Evolutionary conservation across 495 filamentous ascomycete genomes (phyloP), one percentile per base, ranked within the genome.

Genomic region (Penicillium psychrofluorescens): DNA sequence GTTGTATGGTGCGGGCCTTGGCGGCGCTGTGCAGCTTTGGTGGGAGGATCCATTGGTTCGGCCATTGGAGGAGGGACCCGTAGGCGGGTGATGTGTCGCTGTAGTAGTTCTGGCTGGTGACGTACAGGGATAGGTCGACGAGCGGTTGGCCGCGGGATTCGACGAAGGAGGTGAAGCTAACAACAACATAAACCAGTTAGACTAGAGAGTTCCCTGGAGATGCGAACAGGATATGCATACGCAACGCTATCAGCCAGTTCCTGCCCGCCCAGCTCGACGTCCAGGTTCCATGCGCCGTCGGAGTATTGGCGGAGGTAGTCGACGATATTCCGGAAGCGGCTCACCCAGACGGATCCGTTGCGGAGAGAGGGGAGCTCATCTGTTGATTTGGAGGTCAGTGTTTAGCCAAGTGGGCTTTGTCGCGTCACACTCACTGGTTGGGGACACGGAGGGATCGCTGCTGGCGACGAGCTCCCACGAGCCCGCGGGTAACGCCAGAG

Each of bases 31-130:
- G 85, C 22, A 81, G 64, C 43, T 71, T 68, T 5, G 81, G 81
- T 3, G 85, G 86, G 13, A 87, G 76, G 38, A 82, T 83, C 78
- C 87, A 96, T 55, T 85, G 84, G 40, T 84, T 76, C 8, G 92
- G 86, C 72, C 90, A 90, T 14, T 83, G 81, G 29, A 95, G 79
- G 45, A 95, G 76, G 4, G 68, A 59, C 43, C 79, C 81, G 67
- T 85, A 91, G 29, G 86, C 80, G 8, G 88, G 86, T 7, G 85
- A 80, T 30, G 88, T 95, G 32, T 71, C 59, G 38, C 64, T 55
- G 45, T 75, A 71, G 72, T 90, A 98, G 66, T 95, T 96, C 45
- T 84, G 77, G 49, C 81, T 83, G 33, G 88, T 92, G 56, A 90
- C 81, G 66, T 92, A 97, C 51, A 98, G 83, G 41, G 79, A 89